phyloP scores from a whole-genome alignment of 2,329 filamentous ascomycete genomes.

The Madurella fahalii region DNA sequence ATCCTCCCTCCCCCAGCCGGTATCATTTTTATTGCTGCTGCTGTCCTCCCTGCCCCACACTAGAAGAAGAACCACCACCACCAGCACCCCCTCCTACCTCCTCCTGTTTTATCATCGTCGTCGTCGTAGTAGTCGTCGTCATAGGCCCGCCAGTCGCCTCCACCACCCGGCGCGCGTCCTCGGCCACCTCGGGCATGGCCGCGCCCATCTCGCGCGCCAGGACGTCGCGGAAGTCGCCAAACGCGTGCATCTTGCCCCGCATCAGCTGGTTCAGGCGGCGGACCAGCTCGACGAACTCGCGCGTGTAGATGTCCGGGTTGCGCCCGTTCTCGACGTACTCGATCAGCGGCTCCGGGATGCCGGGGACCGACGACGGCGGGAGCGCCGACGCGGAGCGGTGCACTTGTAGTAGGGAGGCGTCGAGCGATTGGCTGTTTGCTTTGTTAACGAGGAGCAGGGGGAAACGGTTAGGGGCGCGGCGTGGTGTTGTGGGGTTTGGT shows the following conservation, averaged over 20 bases:
- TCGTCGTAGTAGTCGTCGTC: too few relatives aligned
- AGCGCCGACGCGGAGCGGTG: slow-evolving; percentile 35
- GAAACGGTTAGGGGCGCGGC: too few relatives aligned
- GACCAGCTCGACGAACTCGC: slow-evolving; percentile 68
- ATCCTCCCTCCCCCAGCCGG: not conserved
- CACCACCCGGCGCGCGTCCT: slow-evolving; percentile 50
- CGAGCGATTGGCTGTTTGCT: slow-evolving; percentile 33
- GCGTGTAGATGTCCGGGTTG: slow-evolving; percentile 70
- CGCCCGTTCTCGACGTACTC: slow-evolving; percentile 67
- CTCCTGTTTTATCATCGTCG: not conserved
- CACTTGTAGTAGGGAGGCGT: slow-evolving; percentile 33
- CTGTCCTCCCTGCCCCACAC: not conserved
- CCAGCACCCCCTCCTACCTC: not conserved
- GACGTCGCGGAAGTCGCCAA: slow-evolving; percentile 57
- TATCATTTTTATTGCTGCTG: not conserved
- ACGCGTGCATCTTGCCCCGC: slow-evolving; percentile 61
- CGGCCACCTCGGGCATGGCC: slow-evolving; percentile 56
- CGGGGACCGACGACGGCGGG: slow-evolving; percentile 39
- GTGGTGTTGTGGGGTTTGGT: too few relatives aligned
- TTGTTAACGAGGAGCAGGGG: too few relatives aligned
- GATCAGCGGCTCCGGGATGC: slow-evolving; percentile 59
- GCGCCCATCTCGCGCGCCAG: slow-evolving; percentile 55
- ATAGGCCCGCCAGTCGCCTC: slow-evolving; percentile 38
- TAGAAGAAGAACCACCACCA: not conserved
- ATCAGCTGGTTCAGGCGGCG: slow-evolving; percentile 63